Base-by-base conservation (phyloP, 495 filamentous ascomycete species). In the Penicillium steckii region DNA sequence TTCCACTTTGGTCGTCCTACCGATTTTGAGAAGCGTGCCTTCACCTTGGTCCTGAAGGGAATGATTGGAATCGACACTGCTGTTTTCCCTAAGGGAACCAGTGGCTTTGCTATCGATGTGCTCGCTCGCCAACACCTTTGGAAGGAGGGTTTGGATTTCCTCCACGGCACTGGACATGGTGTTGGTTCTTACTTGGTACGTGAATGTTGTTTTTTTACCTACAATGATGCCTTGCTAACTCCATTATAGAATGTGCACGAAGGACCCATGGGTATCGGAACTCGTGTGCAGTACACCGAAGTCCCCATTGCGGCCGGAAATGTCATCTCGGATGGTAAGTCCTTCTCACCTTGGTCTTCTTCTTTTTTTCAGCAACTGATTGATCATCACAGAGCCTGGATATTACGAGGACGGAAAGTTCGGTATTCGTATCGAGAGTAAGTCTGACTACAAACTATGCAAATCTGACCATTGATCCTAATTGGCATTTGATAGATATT, bases 341-440 rank as follows among this genome's bases (percentile, higher is more conserved):
- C 4, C 27, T 9, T 40, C 21, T 8, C 7, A 35, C 4, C 12
- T 5, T 6, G 21, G 45, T 42, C 45, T 4, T n/a, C 19, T 8
- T 8, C 40, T 23, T 26, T 38, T n/a, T 5, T n/a, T n/a, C n/a
- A n/a, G n/a, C 15, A 51, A 22, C 65, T 47, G 44, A 30, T 57
- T 70, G 25, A 64, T 40, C 22, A 25, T 43, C 13, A n/a, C 52
- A 82, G 92, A 99, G 67, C 95, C 94, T 12, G 95, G 95, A 25
- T 99, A 91, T 73, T 99, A 99, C 71, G 95, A 97, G 71, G 95
- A 99, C 61, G 95, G 91, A 40, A 85, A 85, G 8, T 99, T 95
- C 63, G 95, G 95, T n/a, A 95, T 99, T 61, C 88, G 95, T 25
- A 97, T 97, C 61, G 95, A 99, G 73, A 97, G 89, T 79, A 76